phyloP scores from a whole-genome alignment of 257 asterid species.

The Nicotiana noctiflora region DNA sequence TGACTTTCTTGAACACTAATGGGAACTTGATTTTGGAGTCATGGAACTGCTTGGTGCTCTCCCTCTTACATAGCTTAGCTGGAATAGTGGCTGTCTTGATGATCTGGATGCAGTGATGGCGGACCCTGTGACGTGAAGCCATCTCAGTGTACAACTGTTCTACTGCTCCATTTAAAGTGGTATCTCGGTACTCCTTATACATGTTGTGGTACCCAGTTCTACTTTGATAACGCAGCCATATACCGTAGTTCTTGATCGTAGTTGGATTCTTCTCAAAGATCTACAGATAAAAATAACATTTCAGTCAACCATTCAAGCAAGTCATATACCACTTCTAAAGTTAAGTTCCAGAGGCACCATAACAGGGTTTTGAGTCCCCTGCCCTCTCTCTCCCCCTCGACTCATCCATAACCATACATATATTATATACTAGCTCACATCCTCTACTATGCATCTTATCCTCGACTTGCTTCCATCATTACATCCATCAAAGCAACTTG shows the following conservation, averaged over 20 bases:
- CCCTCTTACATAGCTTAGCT: too few relatives aligned
- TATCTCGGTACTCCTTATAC: background rate
- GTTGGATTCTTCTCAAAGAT: slow-evolving; percentile 9
- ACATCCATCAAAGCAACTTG: background rate
- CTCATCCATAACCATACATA: background rate
- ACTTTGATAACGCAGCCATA: slow-evolving; percentile 8
- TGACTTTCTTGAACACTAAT: too few relatives aligned
- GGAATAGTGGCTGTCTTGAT: too few relatives aligned
- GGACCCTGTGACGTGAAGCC: too few relatives aligned
- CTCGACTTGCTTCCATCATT: background rate
- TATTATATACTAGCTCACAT: background rate
- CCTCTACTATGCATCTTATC: background rate
- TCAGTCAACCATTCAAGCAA: background rate
- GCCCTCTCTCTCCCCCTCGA: background rate
- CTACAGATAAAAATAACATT: background rate
- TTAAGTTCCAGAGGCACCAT: background rate
- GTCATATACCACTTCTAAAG: background rate
- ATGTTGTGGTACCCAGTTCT: slow-evolving; percentile 6
- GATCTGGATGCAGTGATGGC: too few relatives aligned
- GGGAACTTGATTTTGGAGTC: too few relatives aligned
- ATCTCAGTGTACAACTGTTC: too few relatives aligned
- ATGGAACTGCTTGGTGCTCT: too few relatives aligned
- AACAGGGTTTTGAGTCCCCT: too few relatives aligned
- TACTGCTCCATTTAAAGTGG: too few relatives aligned
- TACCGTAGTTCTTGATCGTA: background rate